A percentile compares a stretch with the other conserved stretches of the same genome.
These are phyloP conservation scores for Leccinum huronense DNA, from an alignment of 1,284 basidiomycete genomes.

Conservation along the genomic window DNA sequence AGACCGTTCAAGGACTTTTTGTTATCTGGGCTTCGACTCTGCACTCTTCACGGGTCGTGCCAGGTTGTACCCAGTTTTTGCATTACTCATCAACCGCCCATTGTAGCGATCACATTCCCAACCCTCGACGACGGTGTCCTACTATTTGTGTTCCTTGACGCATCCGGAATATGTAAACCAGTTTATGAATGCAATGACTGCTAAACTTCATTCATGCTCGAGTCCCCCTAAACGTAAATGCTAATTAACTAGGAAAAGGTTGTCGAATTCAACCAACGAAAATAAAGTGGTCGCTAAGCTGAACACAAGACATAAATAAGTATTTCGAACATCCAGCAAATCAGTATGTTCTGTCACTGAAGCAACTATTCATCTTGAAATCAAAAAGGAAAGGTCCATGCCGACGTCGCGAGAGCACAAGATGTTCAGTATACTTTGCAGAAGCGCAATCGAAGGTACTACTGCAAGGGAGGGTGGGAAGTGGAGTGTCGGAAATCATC, in stretches of 20 bases:
- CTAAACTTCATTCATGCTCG: conserved; percentile 2
- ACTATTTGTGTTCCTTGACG: conserved; percentile 3
- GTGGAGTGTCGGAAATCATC: conserved; percentile 2
- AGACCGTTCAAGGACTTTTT: conserved; percentile 15
- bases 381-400: not conserved
- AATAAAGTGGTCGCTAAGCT: conserved; percentile 3
- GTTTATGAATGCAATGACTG: conserved; percentile 8
- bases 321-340: conserved; percentile 9
- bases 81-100: conserved; percentile 24
- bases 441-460: not conserved
- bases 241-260: not conserved
- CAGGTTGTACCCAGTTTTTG: conserved; percentile 20
- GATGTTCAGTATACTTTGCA: not conserved
- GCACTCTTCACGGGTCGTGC: conserved; percentile 6
- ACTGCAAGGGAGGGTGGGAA: not conserved
- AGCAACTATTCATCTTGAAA: conserved; percentile 5
- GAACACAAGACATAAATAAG: conserved; percentile 12
- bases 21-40: conserved; percentile 11
- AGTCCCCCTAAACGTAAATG: not conserved
- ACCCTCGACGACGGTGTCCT: conserved; percentile 8
- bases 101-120: conserved; percentile 23
- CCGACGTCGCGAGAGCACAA: not conserved
- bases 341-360: not conserved
- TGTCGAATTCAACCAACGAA: conserved; percentile 10
- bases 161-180: conserved; percentile 12